These are phyloP conservation scores for Xylaria sp. DNA, from an alignment of 2,329 filamentous ascomycete genomes.

Conservation along the genomic window DNA sequence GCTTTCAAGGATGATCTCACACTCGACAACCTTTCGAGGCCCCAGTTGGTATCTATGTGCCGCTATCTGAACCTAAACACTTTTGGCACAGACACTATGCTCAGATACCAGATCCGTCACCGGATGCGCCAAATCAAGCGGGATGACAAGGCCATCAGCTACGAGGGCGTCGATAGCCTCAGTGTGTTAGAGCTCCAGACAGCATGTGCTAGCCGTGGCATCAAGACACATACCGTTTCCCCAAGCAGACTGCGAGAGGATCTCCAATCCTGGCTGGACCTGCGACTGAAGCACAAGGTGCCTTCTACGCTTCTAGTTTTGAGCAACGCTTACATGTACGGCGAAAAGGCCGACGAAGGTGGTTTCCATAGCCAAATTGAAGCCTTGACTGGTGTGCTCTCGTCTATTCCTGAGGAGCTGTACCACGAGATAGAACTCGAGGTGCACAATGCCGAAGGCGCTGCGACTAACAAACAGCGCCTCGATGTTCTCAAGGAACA, in stretches of 20 bases:
- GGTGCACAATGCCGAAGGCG: conserved; percentile 95
- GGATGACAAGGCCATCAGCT: conserved; percentile 93
- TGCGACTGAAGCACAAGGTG: conserved; percentile 93
- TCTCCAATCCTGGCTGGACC: conserved; percentile 91
- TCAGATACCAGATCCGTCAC: conserved; percentile 95
- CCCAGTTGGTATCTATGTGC: conserved; percentile 97
- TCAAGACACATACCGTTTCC: conserved; percentile 91
- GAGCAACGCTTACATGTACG: conserved; percentile 98
- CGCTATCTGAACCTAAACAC: conserved; percentile 98
- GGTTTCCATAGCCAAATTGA: conserved; percentile 92
- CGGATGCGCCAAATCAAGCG: conserved; percentile 99
- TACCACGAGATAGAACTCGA: conserved; percentile 99
- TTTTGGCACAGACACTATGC: conserved; percentile 97
- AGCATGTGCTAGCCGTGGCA: conserved; percentile 89
- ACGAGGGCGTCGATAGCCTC: conserved; percentile 90
- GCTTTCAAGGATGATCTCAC: conserved; percentile 98
- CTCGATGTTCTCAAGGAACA: conserved; percentile 98
- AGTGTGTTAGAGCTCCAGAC: conserved; percentile 94
- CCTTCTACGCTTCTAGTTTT: conserved; percentile 94
- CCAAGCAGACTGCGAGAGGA: conserved; percentile 89
- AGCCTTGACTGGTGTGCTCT: conserved; percentile 89
- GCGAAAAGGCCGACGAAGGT: conserved; percentile 77
- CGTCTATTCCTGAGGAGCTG: conserved; percentile 94
- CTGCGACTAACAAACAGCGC: conserved; percentile 98
- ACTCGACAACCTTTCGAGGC: conserved; percentile 93